Percentiles rank a stretch among this genome's conserved stretches.
These are phyloP conservation scores for Ophiostoma quercus DNA, from an alignment of 2,329 filamentous ascomycete genomes.

Conservation along the genomic window DNA sequence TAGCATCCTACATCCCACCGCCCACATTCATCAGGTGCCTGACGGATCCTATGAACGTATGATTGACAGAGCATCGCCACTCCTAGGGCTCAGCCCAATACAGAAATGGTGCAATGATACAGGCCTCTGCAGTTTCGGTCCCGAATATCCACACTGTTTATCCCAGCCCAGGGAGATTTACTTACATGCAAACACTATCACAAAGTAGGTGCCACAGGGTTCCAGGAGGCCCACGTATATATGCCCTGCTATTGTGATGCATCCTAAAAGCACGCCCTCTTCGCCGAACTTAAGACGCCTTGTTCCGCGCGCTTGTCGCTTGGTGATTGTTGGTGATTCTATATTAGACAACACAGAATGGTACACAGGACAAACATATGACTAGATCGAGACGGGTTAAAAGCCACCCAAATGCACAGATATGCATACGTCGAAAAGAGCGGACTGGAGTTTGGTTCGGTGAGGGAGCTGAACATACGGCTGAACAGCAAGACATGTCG, in stretches of 20 bases:
- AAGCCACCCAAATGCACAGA: not conserved
- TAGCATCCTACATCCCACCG: not conserved
- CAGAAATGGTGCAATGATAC: not conserved
- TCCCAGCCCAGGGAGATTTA: not conserved
- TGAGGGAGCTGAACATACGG: constrained; percentile 4
- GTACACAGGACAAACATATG: not conserved
- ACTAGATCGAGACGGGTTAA: not conserved
- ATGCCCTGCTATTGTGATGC: not conserved
- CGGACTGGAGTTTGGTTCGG: not conserved
- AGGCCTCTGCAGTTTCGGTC: not conserved
- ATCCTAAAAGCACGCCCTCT: constrained; percentile 14
- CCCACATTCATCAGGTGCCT: not conserved
- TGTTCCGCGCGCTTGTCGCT: constrained; percentile 23
- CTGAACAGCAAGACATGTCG: constrained; percentile 9
- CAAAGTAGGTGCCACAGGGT: not conserved
- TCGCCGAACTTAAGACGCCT: constrained; percentile 11
- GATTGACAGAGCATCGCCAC: not conserved
- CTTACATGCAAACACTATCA: not conserved
- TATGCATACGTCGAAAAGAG: not conserved
- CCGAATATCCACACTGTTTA: not conserved
- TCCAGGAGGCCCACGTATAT: not conserved
- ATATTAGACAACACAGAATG: not conserved
- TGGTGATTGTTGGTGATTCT: constrained; percentile 5
- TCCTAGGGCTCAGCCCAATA: not conserved
- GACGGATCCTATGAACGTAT: not conserved